phyloP scores from a whole-genome alignment of 2,329 filamentous ascomycete species.

The Microdochium bolleyi region DNA sequence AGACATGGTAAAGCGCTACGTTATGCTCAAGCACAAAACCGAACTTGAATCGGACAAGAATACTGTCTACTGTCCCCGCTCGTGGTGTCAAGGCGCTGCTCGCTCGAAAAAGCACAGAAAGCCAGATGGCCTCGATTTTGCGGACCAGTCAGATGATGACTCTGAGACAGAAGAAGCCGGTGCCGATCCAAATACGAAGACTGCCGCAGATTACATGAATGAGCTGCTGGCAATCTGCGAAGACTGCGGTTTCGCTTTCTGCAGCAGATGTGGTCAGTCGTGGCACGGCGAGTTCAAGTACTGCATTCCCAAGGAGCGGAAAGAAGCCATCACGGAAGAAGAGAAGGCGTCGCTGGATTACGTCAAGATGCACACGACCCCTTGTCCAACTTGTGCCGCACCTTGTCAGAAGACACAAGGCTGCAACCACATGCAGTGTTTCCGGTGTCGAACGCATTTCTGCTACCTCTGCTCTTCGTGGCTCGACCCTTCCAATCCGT shows the following conservation, averaged over 20 bases:
- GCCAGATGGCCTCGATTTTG: slow-evolving; percentile 56
- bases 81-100: slow-evolving; percentile 88
- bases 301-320: slow-evolving; percentile 59
- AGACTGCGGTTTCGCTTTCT: slow-evolving; percentile 86
- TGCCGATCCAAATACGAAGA: slow-evolving; percentile 21
- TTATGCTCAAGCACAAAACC: slow-evolving; percentile 84
- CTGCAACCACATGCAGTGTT: slow-evolving; percentile 96
- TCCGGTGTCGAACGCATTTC: slow-evolving; percentile 83
- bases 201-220: slow-evolving; percentile 6
- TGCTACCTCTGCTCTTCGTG: slow-evolving; percentile 92
- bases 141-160: slow-evolving; percentile 45
- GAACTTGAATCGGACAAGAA: slow-evolving; percentile 86
- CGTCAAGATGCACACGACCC: slow-evolving; percentile 70
- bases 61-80: slow-evolving; percentile 85
- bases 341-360: slow-evolving; percentile 85
- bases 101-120: slow-evolving; percentile 67
- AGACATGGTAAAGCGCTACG: slow-evolving; percentile 74
- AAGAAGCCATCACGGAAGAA: slow-evolving; percentile 69
- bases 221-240: slow-evolving; percentile 79
- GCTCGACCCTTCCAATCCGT: slow-evolving; percentile 74
- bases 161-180: slow-evolving; percentile 39
- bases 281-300: slow-evolving; percentile 84
- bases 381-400: slow-evolving; percentile 80
- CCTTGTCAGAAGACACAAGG: slow-evolving; percentile 86
- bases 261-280: slow-evolving; percentile 57